phyloP scores from a whole-genome alignment of 192 early-diverging fungal species.

The Diversispora eburnea region DNA sequence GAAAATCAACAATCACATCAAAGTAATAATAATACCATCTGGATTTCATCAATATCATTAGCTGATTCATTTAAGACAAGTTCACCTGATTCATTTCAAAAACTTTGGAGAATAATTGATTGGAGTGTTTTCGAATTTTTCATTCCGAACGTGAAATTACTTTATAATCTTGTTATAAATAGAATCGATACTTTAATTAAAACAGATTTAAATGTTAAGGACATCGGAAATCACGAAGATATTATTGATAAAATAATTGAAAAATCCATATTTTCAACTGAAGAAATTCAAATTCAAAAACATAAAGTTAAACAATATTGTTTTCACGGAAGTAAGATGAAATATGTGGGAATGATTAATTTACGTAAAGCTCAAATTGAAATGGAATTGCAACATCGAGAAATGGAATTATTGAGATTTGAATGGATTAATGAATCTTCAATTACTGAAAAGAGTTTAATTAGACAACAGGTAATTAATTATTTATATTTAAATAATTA shows the following conservation, averaged over 20 bases:
- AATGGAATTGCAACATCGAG: conserved; percentile 9
- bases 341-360: conserved; percentile 3
- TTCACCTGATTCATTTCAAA: conserved; percentile 17
- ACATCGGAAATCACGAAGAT: neutral
- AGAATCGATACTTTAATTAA: neutral
- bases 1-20: conserved; percentile 5
- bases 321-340: neutral
- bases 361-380: conserved; percentile 15
- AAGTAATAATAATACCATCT: neutral
- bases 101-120: neutral
- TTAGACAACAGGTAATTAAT: conserved; percentile 9
- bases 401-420: conserved; percentile 20
- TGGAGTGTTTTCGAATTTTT: conserved; percentile 17
- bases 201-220: neutral
- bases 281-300: neutral
- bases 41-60: conserved; percentile 7
- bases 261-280: neutral
- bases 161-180: neutral
- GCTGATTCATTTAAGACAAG: neutral
- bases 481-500: neutral
- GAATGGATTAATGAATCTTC: conserved; percentile 23
- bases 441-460: neutral
- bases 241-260: neutral
- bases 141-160: neutral
- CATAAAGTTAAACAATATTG: neutral